phyloP scores from a whole-genome alignment of 306 rosid genomes.

The Cucurbita maxima region DNA sequence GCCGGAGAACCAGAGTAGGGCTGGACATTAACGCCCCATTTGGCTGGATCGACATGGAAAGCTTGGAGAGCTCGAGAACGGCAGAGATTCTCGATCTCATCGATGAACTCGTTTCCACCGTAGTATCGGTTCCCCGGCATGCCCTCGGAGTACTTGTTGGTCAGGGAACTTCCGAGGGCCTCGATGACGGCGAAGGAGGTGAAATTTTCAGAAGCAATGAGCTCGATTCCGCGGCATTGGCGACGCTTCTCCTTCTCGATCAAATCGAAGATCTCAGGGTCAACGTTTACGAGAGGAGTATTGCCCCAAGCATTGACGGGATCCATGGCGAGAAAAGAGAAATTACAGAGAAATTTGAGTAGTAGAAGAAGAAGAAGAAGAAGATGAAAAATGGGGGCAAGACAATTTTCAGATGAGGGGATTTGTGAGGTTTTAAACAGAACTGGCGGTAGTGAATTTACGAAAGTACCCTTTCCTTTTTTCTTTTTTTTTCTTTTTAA shows the following conservation, averaged over 20 bases:
- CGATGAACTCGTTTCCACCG: conserved; percentile 89
- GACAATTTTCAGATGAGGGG: not conserved
- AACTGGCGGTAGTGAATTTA: not conserved
- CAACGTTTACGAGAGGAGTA: conserved; percentile 38
- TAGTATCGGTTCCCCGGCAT: conserved; percentile 88
- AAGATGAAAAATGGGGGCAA: not conserved
- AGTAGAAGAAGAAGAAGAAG: not conserved
- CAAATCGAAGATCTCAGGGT: conserved; percentile 72
- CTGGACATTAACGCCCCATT: conserved; percentile 86
- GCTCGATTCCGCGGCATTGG: conserved; percentile 89
- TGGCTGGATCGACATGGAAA: conserved; percentile 38
- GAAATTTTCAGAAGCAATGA: conserved; percentile 84
- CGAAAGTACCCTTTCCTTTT: not conserved
- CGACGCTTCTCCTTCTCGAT: conserved; percentile 87
- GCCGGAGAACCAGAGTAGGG: conserved; percentile 93
- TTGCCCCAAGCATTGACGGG: conserved; percentile 68
- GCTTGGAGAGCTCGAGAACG: conserved; percentile 71
- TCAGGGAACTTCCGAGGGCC: conserved; percentile 73
- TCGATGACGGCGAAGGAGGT: conserved; percentile 93
- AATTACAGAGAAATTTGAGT: not conserved
- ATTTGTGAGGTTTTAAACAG: not conserved
- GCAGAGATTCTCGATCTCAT: conserved; percentile 71
- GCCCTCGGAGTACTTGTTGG: conserved; percentile 91
- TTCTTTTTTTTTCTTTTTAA: not conserved
- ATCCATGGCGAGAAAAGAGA: conserved; percentile 35